Evolutionary conservation across 1,139 yeast genomes (phyloP).

Genomic region (Yamadazyma buinensis): DNA sequence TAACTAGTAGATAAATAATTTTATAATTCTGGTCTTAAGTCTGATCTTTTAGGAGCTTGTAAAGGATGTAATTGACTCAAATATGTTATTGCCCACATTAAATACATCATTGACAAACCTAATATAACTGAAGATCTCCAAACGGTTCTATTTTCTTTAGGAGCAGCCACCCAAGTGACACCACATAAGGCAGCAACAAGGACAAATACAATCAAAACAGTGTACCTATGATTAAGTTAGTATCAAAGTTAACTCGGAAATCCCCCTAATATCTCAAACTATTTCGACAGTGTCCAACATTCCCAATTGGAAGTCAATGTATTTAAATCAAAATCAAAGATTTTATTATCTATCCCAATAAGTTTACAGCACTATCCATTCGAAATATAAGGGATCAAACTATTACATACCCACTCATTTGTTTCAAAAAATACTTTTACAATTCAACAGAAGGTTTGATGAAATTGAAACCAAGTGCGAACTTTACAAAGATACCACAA

Average conservation of each 20-base stretch:
- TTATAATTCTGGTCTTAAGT: constrained; percentile 63
- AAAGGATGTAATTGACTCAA: constrained; percentile 77
- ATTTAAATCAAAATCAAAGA: no score
- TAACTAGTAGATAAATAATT: no score
- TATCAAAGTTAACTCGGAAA: constrained; percentile 3
- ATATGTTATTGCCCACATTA: constrained; percentile 95
- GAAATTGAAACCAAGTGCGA: no score
- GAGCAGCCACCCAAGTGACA: constrained; percentile 62
- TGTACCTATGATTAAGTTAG: constrained; percentile 44
- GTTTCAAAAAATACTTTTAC: no score
- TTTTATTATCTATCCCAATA: no score
- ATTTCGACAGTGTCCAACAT: no score
- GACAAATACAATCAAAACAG: constrained; percentile 64
- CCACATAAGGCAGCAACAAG: constrained; percentile 58
- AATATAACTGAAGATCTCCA: constrained; percentile 89
- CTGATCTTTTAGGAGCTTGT: constrained; percentile 76
- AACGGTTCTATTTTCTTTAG: constrained; percentile 61
- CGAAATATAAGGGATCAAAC: no score
- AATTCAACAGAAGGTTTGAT: no score
- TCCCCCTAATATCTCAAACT: neutral
- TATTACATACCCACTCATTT: constrained; percentile 25
- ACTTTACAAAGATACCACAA: no score
- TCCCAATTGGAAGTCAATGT: no score
- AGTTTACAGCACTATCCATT: no score
- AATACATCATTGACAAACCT: constrained; percentile 80